A percentile compares a stretch with the other conserved stretches of the same genome.
Evolutionary conservation across 352 stramenopile genomes (phyloP).

Genomic region (Blastocystis sp.): DNA sequence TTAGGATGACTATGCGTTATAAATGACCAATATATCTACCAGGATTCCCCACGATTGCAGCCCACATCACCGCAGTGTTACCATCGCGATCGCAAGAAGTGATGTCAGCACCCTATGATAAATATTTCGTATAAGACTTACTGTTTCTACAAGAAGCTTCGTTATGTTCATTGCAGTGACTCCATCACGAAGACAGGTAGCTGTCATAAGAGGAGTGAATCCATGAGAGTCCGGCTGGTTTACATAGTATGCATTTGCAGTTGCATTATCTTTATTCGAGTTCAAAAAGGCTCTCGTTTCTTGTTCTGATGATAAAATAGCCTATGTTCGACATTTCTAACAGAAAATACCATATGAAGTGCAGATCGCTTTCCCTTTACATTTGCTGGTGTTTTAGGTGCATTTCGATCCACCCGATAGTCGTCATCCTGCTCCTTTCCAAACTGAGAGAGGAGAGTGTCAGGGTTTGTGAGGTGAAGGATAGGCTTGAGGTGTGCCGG

Average conservation of each 20-base stretch:
- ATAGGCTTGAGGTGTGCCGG: neutral
- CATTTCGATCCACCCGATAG: neutral
- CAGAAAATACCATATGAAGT: neutral
- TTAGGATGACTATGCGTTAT: conserved; percentile 28
- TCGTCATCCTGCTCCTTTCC: conserved; percentile 15
- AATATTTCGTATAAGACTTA: neutral
- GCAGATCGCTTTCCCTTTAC: conserved; percentile 23
- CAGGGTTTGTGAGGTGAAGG: conserved; percentile 13
- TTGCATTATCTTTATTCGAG: neutral
- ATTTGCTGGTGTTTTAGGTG: conserved; percentile 33
- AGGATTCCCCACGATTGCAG: conserved; percentile 61
- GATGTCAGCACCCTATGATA: neutral
- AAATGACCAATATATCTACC: neutral
- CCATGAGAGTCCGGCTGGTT: conserved; percentile 33
- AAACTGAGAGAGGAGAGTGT: neutral
- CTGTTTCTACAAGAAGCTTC: conserved; percentile 6
- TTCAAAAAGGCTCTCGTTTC: neutral
- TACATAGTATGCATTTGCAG: conserved; percentile 14
- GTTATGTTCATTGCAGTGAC: conserved; percentile 26
- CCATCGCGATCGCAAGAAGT: conserved; percentile 46
- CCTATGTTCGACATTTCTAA: neutral
- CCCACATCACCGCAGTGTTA: conserved; percentile 66
- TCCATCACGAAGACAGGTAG: conserved; percentile 2
- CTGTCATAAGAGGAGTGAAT: conserved; percentile 54
- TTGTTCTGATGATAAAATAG: conserved; percentile 22